Percentiles rank a stretch among this genome's conserved stretches.
Conservation (phyloP, 805 yeast species). For the Candida broadrunensis region DNA sequence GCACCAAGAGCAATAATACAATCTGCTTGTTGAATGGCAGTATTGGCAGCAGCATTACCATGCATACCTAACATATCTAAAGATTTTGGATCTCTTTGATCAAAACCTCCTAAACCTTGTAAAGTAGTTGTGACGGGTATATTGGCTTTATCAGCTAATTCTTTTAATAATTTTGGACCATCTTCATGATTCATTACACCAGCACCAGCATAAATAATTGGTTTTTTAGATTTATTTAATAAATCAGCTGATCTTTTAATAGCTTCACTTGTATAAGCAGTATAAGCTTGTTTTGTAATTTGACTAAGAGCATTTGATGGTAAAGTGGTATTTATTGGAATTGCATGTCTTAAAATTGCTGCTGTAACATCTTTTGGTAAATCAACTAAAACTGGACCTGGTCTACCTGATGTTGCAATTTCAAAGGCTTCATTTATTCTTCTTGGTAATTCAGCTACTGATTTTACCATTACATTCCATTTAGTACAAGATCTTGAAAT, state of each 20-base stretch:
- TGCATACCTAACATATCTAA: constrained; percentile 99
- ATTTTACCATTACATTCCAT: constrained; percentile 98
- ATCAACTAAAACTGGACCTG: constrained; percentile 97
- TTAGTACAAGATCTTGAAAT: constrained; percentile 96
- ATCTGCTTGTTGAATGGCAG: constrained; percentile 92
- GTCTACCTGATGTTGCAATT: constrained; percentile 93
- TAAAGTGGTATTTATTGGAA: constrained; percentile 75
- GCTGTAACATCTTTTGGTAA: constrained; percentile 98
- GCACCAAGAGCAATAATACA: constrained; percentile 93
- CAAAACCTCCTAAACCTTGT: constrained; percentile 92
- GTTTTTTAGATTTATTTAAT: constrained; percentile 79
- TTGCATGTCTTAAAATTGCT: constrained; percentile 78
- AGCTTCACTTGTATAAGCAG: constrained; percentile 71
- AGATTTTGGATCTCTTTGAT: constrained; percentile 86
- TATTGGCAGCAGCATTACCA: constrained; percentile 92
- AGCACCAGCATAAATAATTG: constrained; percentile 87
- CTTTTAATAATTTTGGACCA: constrained; percentile 76
- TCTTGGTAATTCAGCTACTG: constrained; percentile 89
- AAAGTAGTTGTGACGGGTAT: constrained; percentile 96
- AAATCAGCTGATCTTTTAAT: constrained; percentile 74
- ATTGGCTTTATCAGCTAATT: constrained; percentile 83
- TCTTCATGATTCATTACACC: constrained; percentile 80
- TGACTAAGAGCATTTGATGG: constrained; percentile 71
- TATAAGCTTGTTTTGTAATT: constrained; percentile 66
- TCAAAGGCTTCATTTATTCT: constrained; percentile 98